Evolutionary conservation across 345 rosid genomes (phyloP), one percentile per base, ranked within the genome.

Genomic region (Citrus unshiu): DNA sequence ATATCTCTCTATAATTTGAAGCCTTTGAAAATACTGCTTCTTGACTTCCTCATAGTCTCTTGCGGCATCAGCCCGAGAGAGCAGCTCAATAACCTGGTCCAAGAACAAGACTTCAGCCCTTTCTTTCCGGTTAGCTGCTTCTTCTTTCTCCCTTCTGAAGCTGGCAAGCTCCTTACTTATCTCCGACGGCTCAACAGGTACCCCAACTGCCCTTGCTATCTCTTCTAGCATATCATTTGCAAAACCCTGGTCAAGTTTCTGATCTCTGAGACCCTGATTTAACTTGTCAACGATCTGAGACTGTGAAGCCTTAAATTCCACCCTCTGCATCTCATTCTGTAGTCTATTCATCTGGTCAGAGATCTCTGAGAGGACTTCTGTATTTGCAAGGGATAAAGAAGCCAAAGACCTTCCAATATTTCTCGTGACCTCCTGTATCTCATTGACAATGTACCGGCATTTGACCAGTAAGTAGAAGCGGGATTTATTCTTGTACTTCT

Each of bases 61-160:
- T 2, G 92, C 94, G 56, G 94, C 92, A 85, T 91, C 95, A 49
- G 95, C 95, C 69, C 78, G 85, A 64, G 95, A 91, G 81, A 91
- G 95, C 73, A 91, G 81, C 82, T 88, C 90, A 72, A 91, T 91
- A 73, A 91, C 92, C 86, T 91, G 95, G 68, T 89, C 91, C 83
- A 89, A 82, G 85, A 91, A 89, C 18, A 89, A 75, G 77, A 82
- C 89, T 77, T 91, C 94, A 8, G 90, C 91, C 79, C 88, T 84
- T 86, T 91, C 92, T 72, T 91, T 91, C 78, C 85, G 63, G 79
- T 81, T 71, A 24, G 89, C 86, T 0, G 92, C 95, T 75, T 91
- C 95, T 86, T 91, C 92, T 68, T 85, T 87, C 72, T 89, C 95
- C 87, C 63, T 88, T 78, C 79, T 84, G 72, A 91, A 89, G 81